Evolutionary conservation across 2,329 filamentous ascomycete genomes (phyloP), one percentile per base, ranked within the genome.

Genomic region (Ophiobolus disseminans): DNA sequence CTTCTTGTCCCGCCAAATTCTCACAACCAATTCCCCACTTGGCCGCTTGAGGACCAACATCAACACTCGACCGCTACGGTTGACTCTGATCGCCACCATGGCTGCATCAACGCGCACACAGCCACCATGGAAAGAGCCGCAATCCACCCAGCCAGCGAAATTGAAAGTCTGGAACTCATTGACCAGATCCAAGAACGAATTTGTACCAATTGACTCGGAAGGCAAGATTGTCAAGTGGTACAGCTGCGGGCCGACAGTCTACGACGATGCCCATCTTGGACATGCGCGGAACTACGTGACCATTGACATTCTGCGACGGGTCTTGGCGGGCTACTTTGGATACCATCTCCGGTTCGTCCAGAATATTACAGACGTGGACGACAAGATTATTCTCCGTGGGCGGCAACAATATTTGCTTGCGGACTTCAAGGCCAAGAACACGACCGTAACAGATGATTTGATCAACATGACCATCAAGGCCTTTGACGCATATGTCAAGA

Each of bases 241-340:
- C 73, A 88, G 87, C 60, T 96, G 91, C 77, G 91, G 91, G 14
- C 91, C 91, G 48, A 96, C 91, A 1, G 87, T 89, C 32, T 92
- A 92, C 70, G 89, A 92, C 70, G 87, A 91, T 75, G 83, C 87
- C 54, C 90, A 93, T 77, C 75, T 93, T 53, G 88, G 90, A 22
- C 91, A 96, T 74, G 91, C 90, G 22, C 82, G 90, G 61, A 96
- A 96, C 76, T 96, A 96, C 82, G 89, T 96, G 55, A 90, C 87
- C 40, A 93, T 90, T 36, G 91, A 96, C 73, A 91, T 96, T 57
- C 86, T 96, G 4, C 84, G 91, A 53, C 86, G 91, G 63, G 90
- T 96, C 62, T 76, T 96, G 73, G 80, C 83, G 65, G 86, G 93
- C 72, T 93, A 94, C 75, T 95, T 96, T 71, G 84, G 85, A 53